Evolutionary conservation across 2,329 filamentous ascomycete genomes (phyloP).

Genomic region (Catunica adiposa): DNA sequence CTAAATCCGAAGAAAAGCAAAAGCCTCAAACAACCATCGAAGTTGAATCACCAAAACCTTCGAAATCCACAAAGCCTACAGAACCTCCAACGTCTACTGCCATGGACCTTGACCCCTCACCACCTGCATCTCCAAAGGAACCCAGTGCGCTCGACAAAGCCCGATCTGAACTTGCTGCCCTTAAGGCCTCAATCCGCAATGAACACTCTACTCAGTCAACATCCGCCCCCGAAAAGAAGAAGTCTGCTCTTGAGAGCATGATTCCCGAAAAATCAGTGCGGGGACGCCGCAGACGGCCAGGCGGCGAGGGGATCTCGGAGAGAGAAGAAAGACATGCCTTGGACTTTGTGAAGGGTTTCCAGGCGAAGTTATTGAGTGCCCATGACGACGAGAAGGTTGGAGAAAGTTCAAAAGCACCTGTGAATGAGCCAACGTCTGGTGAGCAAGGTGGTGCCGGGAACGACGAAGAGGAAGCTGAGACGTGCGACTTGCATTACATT

Average conservation of each 20-base stretch:
- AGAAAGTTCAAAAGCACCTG: background rate
- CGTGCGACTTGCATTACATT: constrained; percentile 93
- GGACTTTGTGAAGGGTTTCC: constrained; percentile 14
- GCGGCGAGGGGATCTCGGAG: constrained; percentile 31
- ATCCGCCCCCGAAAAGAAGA: constrained; percentile 39
- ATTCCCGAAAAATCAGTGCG: constrained; percentile 55
- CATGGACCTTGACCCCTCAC: constrained; percentile 6
- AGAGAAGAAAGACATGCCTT: constrained; percentile 22
- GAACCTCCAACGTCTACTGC: background rate
- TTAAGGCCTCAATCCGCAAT: constrained; percentile 69
- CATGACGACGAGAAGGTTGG: background rate
- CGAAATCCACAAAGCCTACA: background rate
- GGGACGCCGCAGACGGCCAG: constrained; percentile 47
- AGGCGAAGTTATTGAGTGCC: constrained; percentile 1
- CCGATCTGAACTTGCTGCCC: constrained; percentile 63
- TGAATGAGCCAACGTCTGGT: background rate
- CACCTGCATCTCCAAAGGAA: background rate
- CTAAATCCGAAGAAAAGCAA: background rate
- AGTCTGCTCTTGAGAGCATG: constrained; percentile 54
- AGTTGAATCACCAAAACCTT: background rate
- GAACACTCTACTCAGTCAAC: constrained; percentile 27
- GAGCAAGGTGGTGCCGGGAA: constrained; percentile 8
- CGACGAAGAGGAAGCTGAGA: constrained; percentile 51
- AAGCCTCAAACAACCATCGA: background rate
- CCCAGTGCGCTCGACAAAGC: constrained; percentile 44